phyloP scores from a whole-genome alignment of 495 filamentous ascomycete species.

The Astrothelium macrocarpum region DNA sequence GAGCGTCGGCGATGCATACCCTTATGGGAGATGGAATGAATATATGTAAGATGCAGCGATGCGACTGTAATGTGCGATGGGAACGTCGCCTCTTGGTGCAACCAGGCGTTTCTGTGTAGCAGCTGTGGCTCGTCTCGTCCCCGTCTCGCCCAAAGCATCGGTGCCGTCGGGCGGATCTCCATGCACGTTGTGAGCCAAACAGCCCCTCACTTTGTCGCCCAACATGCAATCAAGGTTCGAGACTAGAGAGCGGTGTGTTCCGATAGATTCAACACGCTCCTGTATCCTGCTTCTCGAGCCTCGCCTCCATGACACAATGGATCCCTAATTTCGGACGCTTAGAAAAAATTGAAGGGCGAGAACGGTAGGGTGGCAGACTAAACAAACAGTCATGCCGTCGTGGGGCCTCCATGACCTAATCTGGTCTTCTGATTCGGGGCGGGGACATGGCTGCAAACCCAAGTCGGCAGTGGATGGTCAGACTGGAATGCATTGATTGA shows the following conservation, averaged over 20 bases:
- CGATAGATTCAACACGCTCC: background rate
- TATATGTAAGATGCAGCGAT: conserved; percentile 2
- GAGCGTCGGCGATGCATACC: background rate
- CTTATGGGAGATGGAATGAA: background rate
- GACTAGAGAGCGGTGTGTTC: conserved; percentile 4
- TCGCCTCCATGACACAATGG: background rate
- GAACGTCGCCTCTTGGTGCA: background rate
- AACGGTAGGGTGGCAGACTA: background rate
- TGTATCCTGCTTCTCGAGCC: background rate
- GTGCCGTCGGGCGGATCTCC: background rate
- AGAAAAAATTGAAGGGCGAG: no score
- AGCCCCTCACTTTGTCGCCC: conserved; percentile 4
- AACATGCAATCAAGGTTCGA: conserved; percentile 5
- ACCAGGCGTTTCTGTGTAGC: background rate
- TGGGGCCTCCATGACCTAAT: background rate
- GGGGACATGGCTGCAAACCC: background rate
- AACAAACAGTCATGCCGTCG: background rate
- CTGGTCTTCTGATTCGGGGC: background rate
- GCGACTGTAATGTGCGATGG: background rate
- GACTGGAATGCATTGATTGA: background rate
- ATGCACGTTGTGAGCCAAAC: background rate
- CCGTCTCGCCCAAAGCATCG: background rate
- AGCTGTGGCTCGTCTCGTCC: conserved; percentile 6
- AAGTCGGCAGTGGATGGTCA: conserved; percentile 2
- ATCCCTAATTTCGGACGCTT: background rate